phyloP scores from a whole-genome alignment of 2,329 filamentous ascomycete genomes.

The Hymenoscyphus fructigenus region DNA sequence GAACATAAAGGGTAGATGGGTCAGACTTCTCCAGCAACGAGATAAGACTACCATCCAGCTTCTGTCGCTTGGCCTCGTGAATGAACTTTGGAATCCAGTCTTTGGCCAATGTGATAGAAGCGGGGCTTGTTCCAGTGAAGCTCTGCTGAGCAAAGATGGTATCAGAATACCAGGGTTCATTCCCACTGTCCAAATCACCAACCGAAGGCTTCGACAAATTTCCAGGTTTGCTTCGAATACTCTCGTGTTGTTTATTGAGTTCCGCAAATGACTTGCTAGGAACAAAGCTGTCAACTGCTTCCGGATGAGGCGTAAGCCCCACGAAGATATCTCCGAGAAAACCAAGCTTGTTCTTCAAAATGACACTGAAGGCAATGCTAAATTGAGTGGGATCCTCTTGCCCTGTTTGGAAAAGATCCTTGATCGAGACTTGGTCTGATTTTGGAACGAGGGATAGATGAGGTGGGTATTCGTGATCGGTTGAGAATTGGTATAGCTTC shows the following conservation, averaged over 20 bases:
- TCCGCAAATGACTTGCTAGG: conserved; percentile 8
- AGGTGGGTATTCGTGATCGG: conserved; percentile 1
- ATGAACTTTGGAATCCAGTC: conserved; percentile 28
- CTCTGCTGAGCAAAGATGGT: conserved; percentile 44
- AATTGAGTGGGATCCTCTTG: conserved; percentile 2
- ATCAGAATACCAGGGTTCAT: conserved; percentile 30
- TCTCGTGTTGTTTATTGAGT: conserved; percentile 18
- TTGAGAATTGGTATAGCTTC: conserved; percentile 2
- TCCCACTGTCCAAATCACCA: conserved; percentile 31
- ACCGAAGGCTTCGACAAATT: conserved; percentile 34
- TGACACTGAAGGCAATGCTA: conserved; percentile 2
- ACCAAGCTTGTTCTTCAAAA: conserved; percentile 11
- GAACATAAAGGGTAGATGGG: conserved; percentile 26
- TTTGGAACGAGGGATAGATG: conserved; percentile 5
- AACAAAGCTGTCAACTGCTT: conserved; percentile 1
- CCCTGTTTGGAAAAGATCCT: conserved; percentile 8
- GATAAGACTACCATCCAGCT: conserved; percentile 14
- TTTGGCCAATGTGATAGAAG: conserved; percentile 24
- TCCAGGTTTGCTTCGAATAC: conserved; percentile 25
- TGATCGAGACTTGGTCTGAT: not conserved
- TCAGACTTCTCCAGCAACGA: conserved; percentile 17
- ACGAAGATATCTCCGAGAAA: conserved; percentile 6
- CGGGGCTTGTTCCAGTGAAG: conserved; percentile 40
- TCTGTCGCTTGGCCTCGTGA: conserved; percentile 18
- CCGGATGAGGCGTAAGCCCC: not conserved